Conservation (phyloP, 164 flowering plant species). For the Nymphaea colorata region DNA sequence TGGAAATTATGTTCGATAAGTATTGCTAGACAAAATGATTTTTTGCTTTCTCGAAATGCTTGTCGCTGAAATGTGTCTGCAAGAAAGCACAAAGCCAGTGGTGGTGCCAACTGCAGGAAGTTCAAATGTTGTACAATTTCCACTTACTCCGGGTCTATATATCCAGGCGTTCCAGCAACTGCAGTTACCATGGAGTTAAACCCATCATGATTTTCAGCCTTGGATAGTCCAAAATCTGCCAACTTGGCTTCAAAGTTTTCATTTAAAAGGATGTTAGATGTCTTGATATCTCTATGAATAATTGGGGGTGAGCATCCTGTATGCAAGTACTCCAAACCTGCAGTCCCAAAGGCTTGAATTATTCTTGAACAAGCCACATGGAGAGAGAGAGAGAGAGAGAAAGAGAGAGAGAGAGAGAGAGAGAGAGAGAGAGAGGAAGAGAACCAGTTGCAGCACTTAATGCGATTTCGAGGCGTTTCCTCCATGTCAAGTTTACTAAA, state of each 20-base stretch:
- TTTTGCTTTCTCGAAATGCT: too few relatives aligned
- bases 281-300: too few relatives aligned
- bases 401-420: too few relatives aligned
- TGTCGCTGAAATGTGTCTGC: too few relatives aligned
- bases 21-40: too few relatives aligned
- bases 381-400: neutral
- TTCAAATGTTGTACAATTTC: too few relatives aligned
- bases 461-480: neutral
- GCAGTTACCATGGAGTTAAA: neutral
- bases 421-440: too few relatives aligned
- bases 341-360: neutral
- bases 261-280: conserved; percentile 1
- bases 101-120: too few relatives aligned
- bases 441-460: neutral
- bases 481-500: neutral
- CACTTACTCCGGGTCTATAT: conserved; percentile 6
- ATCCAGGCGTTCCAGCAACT: conserved; percentile 4
- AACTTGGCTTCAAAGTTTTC: conserved; percentile 1
- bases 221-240: neutral
- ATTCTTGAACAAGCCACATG: neutral
- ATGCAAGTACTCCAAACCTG: conserved; percentile 3
- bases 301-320: too few relatives aligned
- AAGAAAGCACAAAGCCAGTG: too few relatives aligned
- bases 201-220: neutral
- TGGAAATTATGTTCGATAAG: too few relatives aligned